Evolutionary conservation across 2,329 filamentous ascomycete genomes (phyloP).

Genomic region (Gremmenia infestans): DNA sequence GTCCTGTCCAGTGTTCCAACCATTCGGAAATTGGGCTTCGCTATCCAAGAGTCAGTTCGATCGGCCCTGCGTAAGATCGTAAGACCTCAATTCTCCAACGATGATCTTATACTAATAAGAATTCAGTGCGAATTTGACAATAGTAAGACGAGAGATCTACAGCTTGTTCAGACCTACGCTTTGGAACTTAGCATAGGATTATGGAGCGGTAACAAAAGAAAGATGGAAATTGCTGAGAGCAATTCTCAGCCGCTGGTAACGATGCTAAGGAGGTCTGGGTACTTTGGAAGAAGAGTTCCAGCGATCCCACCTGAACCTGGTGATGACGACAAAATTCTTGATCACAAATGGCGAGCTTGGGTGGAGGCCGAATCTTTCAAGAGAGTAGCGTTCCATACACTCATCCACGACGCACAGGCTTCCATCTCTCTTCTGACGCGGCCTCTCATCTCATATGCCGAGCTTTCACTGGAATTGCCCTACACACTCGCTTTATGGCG

Average conservation of each 20-base stretch:
- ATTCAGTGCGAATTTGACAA: constrained; percentile 44
- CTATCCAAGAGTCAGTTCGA: constrained; percentile 23
- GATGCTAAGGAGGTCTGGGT: constrained; percentile 44
- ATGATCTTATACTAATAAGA: background rate
- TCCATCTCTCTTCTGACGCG: constrained; percentile 63
- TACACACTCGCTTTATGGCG: constrained; percentile 59
- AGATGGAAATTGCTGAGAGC: constrained; percentile 55
- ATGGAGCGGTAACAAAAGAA: constrained; percentile 55
- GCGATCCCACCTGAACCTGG: constrained; percentile 47
- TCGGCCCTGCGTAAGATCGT: constrained; percentile 7
- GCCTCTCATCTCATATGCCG: constrained; percentile 63
- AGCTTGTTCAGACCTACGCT: constrained; percentile 45
- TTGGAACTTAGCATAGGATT: constrained; percentile 48
- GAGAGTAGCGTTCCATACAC: constrained; percentile 61
- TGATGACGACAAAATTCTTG: constrained; percentile 52
- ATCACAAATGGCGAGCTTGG: constrained; percentile 64
- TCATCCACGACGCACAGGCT: constrained; percentile 60
- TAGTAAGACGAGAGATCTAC: constrained; percentile 44
- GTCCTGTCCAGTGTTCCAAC: constrained; percentile 8
- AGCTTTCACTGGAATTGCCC: constrained; percentile 62
- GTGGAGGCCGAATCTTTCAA: constrained; percentile 62
- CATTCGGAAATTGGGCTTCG: constrained; percentile 21
- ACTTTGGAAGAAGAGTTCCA: constrained; percentile 43
- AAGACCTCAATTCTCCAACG: background rate
- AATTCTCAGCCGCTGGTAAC: constrained; percentile 31